A percentile compares a stretch with the other conserved stretches of the same genome.
phyloP scores from a whole-genome alignment of 139 green algal genomes.

The Chlamydomonas eustigma region DNA sequence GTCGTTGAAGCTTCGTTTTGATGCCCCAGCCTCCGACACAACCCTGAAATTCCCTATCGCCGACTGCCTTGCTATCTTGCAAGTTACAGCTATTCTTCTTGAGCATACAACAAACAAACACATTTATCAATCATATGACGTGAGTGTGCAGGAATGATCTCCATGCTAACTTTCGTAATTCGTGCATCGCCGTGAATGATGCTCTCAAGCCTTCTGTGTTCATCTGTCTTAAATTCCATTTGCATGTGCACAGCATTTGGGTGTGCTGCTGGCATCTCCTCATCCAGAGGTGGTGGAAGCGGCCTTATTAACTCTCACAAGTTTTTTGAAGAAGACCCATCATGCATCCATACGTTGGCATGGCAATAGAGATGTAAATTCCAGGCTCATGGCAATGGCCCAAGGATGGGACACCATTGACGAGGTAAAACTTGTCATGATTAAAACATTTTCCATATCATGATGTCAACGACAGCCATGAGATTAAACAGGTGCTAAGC shows the following conservation, averaged over 20 bases:
- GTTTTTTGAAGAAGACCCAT: slow-evolving; percentile 72
- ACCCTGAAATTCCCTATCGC: slow-evolving; percentile 54
- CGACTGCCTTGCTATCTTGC: slow-evolving; percentile 62
- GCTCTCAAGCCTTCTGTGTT: too few relatives aligned
- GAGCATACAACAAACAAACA: slow-evolving; percentile 92
- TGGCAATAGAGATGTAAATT: slow-evolving; percentile 51
- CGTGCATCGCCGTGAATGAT: too few relatives aligned
- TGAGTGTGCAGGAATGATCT: slow-evolving; percentile 33
- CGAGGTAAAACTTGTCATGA: too few relatives aligned
- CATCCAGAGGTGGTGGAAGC: slow-evolving; percentile 62
- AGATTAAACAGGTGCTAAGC: too few relatives aligned
- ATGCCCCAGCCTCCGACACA: background rate
- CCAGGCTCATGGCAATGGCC: slow-evolving; percentile 62
- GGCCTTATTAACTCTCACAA: slow-evolving; percentile 60
- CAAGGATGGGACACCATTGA: slow-evolving; percentile 82
- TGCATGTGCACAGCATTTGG: slow-evolving; percentile 64
- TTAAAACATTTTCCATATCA: too few relatives aligned
- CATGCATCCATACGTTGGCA: slow-evolving; percentile 62
- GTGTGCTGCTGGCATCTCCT: slow-evolving; percentile 62
- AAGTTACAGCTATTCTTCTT: slow-evolving; percentile 66
- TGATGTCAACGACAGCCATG: too few relatives aligned
- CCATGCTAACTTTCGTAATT: too few relatives aligned
- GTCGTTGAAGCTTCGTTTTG: slow-evolving; percentile 60
- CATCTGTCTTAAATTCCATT: background rate
- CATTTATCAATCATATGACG: slow-evolving; percentile 84